phyloP scores from a whole-genome alignment of 345 rosid species.

The Euphorbia tirucalli region DNA sequence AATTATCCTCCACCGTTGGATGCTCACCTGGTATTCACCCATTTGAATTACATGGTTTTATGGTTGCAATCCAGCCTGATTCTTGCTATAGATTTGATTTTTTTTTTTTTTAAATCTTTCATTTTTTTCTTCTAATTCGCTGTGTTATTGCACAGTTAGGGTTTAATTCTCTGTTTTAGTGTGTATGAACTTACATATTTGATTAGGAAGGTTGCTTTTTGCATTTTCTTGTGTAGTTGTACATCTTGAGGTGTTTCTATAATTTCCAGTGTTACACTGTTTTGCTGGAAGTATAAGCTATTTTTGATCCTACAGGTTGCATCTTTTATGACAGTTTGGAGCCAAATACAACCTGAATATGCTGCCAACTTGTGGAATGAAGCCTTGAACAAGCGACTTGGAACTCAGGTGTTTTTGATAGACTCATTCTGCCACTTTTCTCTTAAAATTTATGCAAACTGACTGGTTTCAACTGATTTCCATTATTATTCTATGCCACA shows the following conservation, averaged over 20 bases:
- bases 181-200: not conserved
- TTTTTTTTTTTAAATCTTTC: not conserved
- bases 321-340: slow-evolving; percentile 96
- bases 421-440: not conserved
- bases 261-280: not conserved
- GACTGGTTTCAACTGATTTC: not conserved
- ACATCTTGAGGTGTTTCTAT: not conserved
- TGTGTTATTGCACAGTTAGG: not conserved
- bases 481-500: not conserved
- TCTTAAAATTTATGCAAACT: not conserved
- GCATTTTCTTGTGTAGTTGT: not conserved
- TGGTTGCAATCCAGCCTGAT: not conserved
- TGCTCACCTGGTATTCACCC: slow-evolving; percentile 72
- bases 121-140: not conserved
- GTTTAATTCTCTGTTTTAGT: not conserved
- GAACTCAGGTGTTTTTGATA: slow-evolving; percentile 58
- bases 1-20: slow-evolving; percentile 97
- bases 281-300: not conserved
- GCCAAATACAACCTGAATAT: slow-evolving; percentile 80
- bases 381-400: slow-evolving; percentile 90
- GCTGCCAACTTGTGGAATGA: slow-evolving; percentile 97
- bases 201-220: not conserved
- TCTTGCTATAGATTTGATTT: not conserved
- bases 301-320: slow-evolving; percentile 58
- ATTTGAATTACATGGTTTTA: slow-evolving; percentile 4